phyloP scores from a whole-genome alignment of 495 filamentous ascomycete genomes.

The Aspergillus conjunctus region DNA sequence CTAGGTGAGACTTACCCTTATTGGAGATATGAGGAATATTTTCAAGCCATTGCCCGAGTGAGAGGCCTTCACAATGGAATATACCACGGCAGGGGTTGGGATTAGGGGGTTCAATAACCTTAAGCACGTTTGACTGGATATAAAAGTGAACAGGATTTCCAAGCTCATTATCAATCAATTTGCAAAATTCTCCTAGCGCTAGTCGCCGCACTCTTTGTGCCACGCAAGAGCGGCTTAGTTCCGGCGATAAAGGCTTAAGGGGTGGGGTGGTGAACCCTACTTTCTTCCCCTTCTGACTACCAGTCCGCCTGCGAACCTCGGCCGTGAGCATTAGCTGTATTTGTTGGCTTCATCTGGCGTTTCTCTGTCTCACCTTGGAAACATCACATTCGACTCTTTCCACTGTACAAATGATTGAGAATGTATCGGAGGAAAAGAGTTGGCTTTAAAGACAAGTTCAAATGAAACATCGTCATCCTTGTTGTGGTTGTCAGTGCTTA shows the following conservation, averaged over 20 bases:
- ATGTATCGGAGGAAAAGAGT: background rate
- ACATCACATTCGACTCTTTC: conserved; percentile 3
- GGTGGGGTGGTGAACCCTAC: background rate
- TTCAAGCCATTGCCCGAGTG: conserved; percentile 13
- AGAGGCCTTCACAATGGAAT: background rate
- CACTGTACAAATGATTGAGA: background rate
- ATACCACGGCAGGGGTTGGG: background rate
- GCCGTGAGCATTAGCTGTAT: background rate
- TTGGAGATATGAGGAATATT: conserved; percentile 23
- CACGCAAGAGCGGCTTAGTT: background rate
- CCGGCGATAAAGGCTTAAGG: background rate
- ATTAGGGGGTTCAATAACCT: background rate
- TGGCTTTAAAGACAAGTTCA: conserved; percentile 4
- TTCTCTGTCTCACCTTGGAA: background rate
- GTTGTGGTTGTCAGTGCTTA: background rate
- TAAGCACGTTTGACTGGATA: conserved; percentile 7
- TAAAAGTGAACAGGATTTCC: conserved; percentile 5
- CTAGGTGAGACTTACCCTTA: conserved; percentile 13
- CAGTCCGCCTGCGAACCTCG: background rate
- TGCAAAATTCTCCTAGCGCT: conserved; percentile 10
- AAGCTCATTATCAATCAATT: background rate
- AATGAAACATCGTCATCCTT: conserved; percentile 1
- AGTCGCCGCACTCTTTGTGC: background rate
- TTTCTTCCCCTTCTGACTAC: background rate
- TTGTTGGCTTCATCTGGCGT: background rate